Percentiles rank a stretch among this genome's conserved stretches.
Conservation (phyloP, 345 rosid genomes). For the Citrus unshiu region DNA sequence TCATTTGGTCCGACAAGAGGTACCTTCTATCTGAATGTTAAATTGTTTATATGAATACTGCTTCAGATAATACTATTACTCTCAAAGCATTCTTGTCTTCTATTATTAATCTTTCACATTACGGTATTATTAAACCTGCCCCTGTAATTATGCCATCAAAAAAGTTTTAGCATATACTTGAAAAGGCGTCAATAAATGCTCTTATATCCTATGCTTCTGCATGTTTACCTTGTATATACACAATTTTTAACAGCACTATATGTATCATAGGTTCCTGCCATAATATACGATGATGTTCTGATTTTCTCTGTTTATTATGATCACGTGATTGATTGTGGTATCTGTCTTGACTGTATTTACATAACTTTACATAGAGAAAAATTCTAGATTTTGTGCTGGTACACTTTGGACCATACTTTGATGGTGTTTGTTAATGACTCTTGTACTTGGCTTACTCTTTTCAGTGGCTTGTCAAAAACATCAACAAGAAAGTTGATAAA, state of each 20-base stretch:
- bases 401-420: not conserved
- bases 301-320: not conserved
- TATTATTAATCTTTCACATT: not conserved
- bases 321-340: not conserved
- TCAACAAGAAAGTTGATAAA: slow-evolving; percentile 71
- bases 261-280: not conserved
- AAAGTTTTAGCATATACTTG: not conserved
- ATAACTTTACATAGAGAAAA: no score
- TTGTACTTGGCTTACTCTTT: slow-evolving; percentile 8
- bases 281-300: not conserved
- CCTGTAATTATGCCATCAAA: not conserved
- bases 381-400: not conserved
- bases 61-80: not conserved
- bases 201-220: not conserved
- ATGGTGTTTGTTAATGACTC: not conserved
- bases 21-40: slow-evolving; percentile 24
- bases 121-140: not conserved
- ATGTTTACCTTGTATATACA: not conserved
- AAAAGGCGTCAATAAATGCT: not conserved
- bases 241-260: not conserved
- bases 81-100: not conserved
- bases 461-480: slow-evolving; percentile 73
- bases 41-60: not conserved
- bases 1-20: slow-evolving; percentile 90
- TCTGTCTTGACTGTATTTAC: not conserved